Percentiles rank a stretch among this genome's conserved stretches.
These are phyloP conservation scores for Candida odintsovae DNA, from an alignment of 805 yeast genomes.

Conservation along the genomic window DNA sequence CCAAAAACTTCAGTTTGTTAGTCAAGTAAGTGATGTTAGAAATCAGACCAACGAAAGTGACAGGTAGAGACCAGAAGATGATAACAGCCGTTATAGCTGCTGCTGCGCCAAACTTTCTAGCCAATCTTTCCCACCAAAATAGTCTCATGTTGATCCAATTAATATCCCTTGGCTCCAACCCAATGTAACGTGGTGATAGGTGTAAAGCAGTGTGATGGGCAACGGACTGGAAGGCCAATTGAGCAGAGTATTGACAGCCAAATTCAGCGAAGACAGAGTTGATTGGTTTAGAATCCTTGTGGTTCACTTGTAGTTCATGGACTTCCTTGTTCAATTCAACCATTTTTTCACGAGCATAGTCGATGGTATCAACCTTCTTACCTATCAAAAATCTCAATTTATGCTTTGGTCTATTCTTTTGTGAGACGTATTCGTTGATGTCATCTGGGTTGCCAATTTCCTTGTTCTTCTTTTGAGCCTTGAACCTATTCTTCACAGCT, in stretches of 20 bases:
- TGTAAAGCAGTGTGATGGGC: conserved; percentile 63
- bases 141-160: conserved; percentile 70
- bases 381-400: conserved; percentile 41
- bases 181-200: conserved; percentile 54
- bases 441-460: conserved; percentile 38
- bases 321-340: conserved; percentile 55
- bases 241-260: conserved; percentile 70
- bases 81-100: conserved; percentile 51
- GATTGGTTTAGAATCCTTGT: conserved; percentile 49
- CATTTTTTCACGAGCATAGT: conserved; percentile 49
- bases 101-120: conserved; percentile 45
- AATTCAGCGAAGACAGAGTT: conserved; percentile 78
- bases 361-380: conserved; percentile 57
- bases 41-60: conserved; percentile 70
- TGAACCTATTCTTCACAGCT: conserved; percentile 58
- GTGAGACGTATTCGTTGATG: conserved; percentile 53
- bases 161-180: conserved; percentile 58
- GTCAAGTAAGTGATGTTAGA: conserved; percentile 63
- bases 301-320: conserved; percentile 45
- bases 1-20: conserved; percentile 47
- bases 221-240: conserved; percentile 59
- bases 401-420: conserved; percentile 61
- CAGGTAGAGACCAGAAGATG: conserved; percentile 71
- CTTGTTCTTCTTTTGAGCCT: conserved; percentile 63
- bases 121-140: conserved; percentile 73